phyloP scores from a whole-genome alignment of 129 eudicot genomes.

The Smallanthus sonchifolius region DNA sequence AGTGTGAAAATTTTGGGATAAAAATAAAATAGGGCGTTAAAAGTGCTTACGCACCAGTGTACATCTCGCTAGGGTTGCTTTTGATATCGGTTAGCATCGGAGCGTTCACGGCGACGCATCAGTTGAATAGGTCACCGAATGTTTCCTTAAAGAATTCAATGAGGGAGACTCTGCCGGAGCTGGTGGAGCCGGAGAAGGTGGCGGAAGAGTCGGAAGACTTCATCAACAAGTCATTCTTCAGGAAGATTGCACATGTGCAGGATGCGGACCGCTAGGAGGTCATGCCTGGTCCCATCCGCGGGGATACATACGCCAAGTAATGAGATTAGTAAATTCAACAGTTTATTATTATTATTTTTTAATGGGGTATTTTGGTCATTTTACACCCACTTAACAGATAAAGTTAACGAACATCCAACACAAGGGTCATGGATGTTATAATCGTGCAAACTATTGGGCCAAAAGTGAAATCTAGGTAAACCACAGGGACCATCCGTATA shows the following conservation, averaged over 20 bases:
- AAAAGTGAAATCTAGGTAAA: no score
- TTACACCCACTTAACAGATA: no score
- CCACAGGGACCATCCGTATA: no score
- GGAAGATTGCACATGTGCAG: conserved; percentile 78
- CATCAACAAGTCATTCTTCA: conserved; percentile 60
- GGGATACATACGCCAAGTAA: conserved; percentile 47
- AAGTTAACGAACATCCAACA: no score
- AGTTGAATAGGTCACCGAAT: conserved; percentile 42
- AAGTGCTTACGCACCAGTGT: conserved; percentile 57
- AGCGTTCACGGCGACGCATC: conserved; percentile 45
- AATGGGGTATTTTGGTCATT: no score
- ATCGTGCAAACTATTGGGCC: no score
- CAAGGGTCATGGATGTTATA: no score
- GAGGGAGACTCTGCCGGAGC: conserved; percentile 69
- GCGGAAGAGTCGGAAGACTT: conserved; percentile 47
- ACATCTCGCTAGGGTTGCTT: conserved; percentile 65
- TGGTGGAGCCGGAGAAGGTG: conserved; percentile 70
- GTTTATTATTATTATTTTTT: no score
- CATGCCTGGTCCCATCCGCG: conserved; percentile 50
- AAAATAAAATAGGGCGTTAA: conserved; percentile 35
- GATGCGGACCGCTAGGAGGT: conserved; percentile 32
- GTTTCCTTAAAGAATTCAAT: conserved; percentile 64
- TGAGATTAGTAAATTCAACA: no score
- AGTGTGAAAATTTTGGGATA: no score
- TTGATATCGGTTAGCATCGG: conserved; percentile 43